A percentile compares a stretch with the other conserved stretches of the same genome.
Evolutionary conservation across 495 filamentous ascomycete genomes (phyloP).

Genomic region (Trichoderma reesei): DNA sequence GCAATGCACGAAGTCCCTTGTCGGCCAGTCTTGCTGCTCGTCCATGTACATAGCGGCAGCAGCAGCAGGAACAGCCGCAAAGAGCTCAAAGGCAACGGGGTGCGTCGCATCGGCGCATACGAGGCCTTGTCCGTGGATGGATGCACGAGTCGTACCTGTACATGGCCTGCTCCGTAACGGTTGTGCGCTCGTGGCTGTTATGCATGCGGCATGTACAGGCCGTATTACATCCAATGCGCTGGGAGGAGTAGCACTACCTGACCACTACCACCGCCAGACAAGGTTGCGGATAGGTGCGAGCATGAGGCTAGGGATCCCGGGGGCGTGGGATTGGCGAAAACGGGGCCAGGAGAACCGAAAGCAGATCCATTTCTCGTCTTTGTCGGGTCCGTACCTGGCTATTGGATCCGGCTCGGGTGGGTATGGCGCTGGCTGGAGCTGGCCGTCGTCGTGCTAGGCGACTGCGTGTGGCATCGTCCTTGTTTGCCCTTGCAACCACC

Average conservation of each 20-base stretch:
- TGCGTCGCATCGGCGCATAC: not conserved
- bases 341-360: slow-evolving; percentile 1
- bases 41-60: not conserved
- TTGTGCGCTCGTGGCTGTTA: not conserved
- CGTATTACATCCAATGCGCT: no score
- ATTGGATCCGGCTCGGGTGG: slow-evolving; percentile 1
- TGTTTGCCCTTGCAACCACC: no score
- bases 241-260: no score
- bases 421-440: not conserved
- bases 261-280: not conserved
- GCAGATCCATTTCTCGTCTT: slow-evolving; percentile 3
- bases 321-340: slow-evolving; percentile 5
- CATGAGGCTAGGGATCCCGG: slow-evolving; percentile 7
- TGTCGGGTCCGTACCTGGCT: slow-evolving; percentile 5
- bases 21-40: not conserved
- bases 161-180: not conserved
- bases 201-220: not conserved
- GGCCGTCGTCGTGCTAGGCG: not conserved
- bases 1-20: not conserved
- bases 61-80: not conserved
- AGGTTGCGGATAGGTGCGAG: slow-evolving; percentile 1
- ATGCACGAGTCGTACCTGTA: not conserved
- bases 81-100: not conserved
- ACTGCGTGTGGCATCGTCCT: no score
- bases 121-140: slow-evolving; percentile 3